phyloP scores from a whole-genome alignment of 306 rosid genomes.

The Dryas alaskensis region DNA sequence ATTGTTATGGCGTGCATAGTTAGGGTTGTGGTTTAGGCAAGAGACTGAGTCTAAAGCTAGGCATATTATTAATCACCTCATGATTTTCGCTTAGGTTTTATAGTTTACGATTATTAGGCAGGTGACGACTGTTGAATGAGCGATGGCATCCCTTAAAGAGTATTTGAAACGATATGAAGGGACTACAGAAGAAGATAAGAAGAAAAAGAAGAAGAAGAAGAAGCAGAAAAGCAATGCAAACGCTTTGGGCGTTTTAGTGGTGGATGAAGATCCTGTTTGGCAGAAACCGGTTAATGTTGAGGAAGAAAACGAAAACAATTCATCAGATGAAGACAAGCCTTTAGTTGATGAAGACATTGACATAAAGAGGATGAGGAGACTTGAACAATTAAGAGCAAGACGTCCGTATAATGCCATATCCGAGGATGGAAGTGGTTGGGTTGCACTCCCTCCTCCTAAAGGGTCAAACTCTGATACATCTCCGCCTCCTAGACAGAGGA shows the following conservation, averaged over 20 bases:
- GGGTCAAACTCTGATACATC: constrained; percentile 42
- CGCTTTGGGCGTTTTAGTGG: constrained; percentile 55
- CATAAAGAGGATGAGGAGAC: constrained; percentile 84
- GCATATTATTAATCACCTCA: not conserved
- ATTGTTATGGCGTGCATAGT: not conserved
- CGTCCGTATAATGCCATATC: constrained; percentile 65
- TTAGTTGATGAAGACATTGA: constrained; percentile 77
- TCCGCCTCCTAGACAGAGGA: constrained; percentile 59
- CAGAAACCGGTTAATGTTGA: constrained; percentile 65
- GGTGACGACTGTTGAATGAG: constrained; percentile 23
- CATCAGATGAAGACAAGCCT: constrained; percentile 73
- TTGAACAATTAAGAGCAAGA: constrained; percentile 62
- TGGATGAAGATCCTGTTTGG: constrained; percentile 89
- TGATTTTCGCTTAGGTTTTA: not conserved
- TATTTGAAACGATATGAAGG: constrained; percentile 68
- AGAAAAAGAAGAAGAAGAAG: constrained; percentile 42
- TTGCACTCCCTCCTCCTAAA: constrained; percentile 61
- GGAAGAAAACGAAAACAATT: constrained; percentile 51
- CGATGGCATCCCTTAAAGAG: constrained; percentile 58
- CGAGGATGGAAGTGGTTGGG: constrained; percentile 98
- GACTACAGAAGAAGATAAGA: constrained; percentile 49
- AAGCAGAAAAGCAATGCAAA: constrained; percentile 42
- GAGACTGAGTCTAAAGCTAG: not conserved
- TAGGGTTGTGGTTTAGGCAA: not conserved
- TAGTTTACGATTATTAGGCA: not conserved